phyloP scores from a whole-genome alignment of 805 yeast genomes.

The Lipomyces yamanashiensis region DNA sequence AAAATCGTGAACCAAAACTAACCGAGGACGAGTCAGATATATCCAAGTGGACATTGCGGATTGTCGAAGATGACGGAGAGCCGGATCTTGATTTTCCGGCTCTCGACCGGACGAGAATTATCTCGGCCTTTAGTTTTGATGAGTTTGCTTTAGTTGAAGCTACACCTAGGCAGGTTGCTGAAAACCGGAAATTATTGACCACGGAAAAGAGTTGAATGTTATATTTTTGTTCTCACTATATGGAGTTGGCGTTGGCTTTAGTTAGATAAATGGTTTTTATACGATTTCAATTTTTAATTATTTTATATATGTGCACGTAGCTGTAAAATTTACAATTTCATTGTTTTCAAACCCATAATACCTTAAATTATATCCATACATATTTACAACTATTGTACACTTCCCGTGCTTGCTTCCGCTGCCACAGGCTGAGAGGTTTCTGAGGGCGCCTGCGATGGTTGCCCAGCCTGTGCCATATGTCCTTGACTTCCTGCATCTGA shows the following conservation, averaged over 20 bases:
- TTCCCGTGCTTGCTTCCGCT: background rate
- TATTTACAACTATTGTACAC: slow-evolving; percentile 4
- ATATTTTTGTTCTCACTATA: background rate
- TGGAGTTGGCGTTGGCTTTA: background rate
- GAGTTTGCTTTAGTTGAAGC: slow-evolving; percentile 75
- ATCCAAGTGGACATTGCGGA: slow-evolving; percentile 72
- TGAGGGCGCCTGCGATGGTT: background rate
- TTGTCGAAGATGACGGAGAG: slow-evolving; percentile 92
- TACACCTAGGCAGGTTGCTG: slow-evolving; percentile 49
- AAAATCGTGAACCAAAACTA: slow-evolving; percentile 40
- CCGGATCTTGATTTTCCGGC: slow-evolving; percentile 91
- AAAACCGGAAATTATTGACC: slow-evolving; percentile 49
- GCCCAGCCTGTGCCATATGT: background rate
- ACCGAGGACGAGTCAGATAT: slow-evolving; percentile 52
- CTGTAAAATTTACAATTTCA: background rate
- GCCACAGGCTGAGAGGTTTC: background rate
- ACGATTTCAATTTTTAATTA: background rate
- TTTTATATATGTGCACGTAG: background rate
- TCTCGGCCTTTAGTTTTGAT: slow-evolving; percentile 75
- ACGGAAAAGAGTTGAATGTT: background rate
- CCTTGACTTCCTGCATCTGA: background rate
- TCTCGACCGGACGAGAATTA: slow-evolving; percentile 66
- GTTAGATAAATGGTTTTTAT: background rate
- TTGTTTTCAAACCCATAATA: no score
- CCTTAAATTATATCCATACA: background rate